Evolutionary conservation across 2,329 filamentous ascomycete genomes (phyloP).

Genomic region (Neoscytalidium dimidiatum): DNA sequence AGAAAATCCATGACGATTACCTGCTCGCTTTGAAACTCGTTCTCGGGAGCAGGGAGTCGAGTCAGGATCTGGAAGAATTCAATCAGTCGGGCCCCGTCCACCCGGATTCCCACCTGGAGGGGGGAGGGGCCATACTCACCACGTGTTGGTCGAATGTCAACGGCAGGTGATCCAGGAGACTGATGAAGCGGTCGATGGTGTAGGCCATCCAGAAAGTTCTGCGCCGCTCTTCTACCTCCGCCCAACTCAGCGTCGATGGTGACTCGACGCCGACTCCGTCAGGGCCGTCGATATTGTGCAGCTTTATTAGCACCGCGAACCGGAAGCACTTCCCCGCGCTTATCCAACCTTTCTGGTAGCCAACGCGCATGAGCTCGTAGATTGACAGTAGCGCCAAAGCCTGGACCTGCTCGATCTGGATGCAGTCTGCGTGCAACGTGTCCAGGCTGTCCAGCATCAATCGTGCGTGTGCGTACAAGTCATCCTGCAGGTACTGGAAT

Average conservation of each 20-base stretch:
- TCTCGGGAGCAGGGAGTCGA: slow-evolving; percentile 38
- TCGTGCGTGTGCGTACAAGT: slow-evolving; percentile 31
- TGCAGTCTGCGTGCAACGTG: slow-evolving; percentile 19
- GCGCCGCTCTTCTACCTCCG: slow-evolving; percentile 38
- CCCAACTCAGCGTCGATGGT: slow-evolving; percentile 23
- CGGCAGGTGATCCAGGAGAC: slow-evolving; percentile 33
- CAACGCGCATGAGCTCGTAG: slow-evolving; percentile 40
- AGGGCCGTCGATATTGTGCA: slow-evolving; percentile 38
- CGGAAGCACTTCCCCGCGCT: slow-evolving; percentile 41
- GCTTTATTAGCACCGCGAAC: slow-evolving; percentile 38
- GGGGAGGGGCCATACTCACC: slow-evolving; percentile 23
- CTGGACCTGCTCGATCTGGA: slow-evolving; percentile 36
- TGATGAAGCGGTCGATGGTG: slow-evolving; percentile 39
- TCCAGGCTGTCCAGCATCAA: slow-evolving; percentile 26
- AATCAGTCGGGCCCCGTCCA: too few relatives aligned
- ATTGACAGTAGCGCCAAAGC: slow-evolving; percentile 40
- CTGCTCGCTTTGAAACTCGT: slow-evolving; percentile 38
- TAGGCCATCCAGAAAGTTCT: slow-evolving; percentile 46
- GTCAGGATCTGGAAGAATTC: slow-evolving; percentile 33
- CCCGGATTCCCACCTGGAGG: neutral
- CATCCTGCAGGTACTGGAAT: slow-evolving; percentile 29
- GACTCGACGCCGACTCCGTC: slow-evolving; percentile 16
- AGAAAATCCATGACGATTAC: slow-evolving; percentile 32
- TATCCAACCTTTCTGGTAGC: slow-evolving; percentile 39
- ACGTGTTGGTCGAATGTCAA: slow-evolving; percentile 35